Conservation (phyloP, 768 basidiomycete genomes). For the Leccinum truebloodii region DNA sequence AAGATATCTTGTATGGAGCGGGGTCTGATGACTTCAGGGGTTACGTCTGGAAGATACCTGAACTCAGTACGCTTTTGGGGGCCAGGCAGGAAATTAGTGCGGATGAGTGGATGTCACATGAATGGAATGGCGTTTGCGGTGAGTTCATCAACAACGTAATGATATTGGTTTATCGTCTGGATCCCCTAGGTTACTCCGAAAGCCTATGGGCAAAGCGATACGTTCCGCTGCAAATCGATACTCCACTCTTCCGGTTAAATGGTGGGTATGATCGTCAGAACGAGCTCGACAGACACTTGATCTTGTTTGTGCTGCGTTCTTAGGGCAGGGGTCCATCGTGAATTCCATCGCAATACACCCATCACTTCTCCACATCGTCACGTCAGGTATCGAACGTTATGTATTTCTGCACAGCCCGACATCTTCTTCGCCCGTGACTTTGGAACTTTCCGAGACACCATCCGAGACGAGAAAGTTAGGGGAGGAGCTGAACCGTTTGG, state of each 20-base stretch:
- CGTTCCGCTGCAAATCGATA: slow-evolving; percentile 62
- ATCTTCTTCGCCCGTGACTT: slow-evolving; percentile 49
- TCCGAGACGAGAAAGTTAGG: slow-evolving; percentile 48
- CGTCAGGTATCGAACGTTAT: slow-evolving; percentile 72
- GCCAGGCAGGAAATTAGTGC: slow-evolving; percentile 46
- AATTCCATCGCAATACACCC: slow-evolving; percentile 78
- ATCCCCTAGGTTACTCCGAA: slow-evolving; percentile 47
- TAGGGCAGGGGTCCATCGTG: slow-evolving; percentile 77
- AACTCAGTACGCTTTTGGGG: slow-evolving; percentile 42
- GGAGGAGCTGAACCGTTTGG: slow-evolving; percentile 34
- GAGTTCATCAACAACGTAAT: slow-evolving; percentile 19
- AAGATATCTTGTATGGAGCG: slow-evolving; percentile 63
- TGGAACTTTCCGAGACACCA: slow-evolving; percentile 48
- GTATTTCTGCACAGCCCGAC: slow-evolving; percentile 71
- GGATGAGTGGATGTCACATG: slow-evolving; percentile 45
- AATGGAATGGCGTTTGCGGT: slow-evolving; percentile 33
- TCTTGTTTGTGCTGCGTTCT: slow-evolving; percentile 9
- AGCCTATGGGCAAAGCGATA: slow-evolving; percentile 42
- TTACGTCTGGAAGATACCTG: slow-evolving; percentile 78
- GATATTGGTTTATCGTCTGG: slow-evolving; percentile 11
- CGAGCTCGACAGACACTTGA: background rate
- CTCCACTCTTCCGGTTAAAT: slow-evolving; percentile 59
- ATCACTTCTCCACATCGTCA: slow-evolving; percentile 60
- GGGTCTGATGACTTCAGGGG: slow-evolving; percentile 84
- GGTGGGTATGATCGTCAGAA: slow-evolving; percentile 40